phyloP scores from a whole-genome alignment of 2,329 filamentous ascomycete species.

The Sporothrix dimorphospora region DNA sequence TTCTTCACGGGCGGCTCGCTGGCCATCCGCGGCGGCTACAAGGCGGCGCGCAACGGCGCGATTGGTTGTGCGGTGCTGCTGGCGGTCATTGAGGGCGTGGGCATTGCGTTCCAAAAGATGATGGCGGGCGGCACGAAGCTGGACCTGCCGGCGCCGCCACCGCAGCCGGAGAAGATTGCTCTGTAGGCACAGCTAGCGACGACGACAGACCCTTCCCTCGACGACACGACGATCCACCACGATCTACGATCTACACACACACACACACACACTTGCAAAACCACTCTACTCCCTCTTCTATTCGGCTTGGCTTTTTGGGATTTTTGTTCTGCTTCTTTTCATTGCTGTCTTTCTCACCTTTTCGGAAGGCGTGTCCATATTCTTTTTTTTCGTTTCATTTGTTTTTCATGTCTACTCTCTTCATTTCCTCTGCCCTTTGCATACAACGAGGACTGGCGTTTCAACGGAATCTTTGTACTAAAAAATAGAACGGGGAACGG shows the following conservation, averaged over 20 bases:
- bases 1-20: constrained; percentile 95
- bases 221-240: neutral
- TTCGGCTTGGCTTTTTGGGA: neutral
- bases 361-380: constrained; percentile 7
- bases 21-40: constrained; percentile 87
- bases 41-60: constrained; percentile 90
- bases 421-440: constrained; percentile 20
- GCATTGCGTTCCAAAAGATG: constrained; percentile 93
- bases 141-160: constrained; percentile 56
- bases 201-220: neutral
- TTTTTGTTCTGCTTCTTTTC: neutral
- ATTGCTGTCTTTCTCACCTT: neutral
- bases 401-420: constrained; percentile 6
- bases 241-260: constrained; percentile 1
- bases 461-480: constrained; percentile 4
- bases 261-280: neutral
- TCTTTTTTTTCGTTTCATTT: neutral
- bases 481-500: constrained; percentile 15
- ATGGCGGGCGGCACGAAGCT: constrained; percentile 86
- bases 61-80: constrained; percentile 95
- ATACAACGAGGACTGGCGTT: constrained; percentile 27
- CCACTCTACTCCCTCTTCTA: constrained; percentile 28
- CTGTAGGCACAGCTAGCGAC: neutral
- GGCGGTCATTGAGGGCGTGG: constrained; percentile 95
- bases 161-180: constrained; percentile 29